phyloP scores from a whole-genome alignment of 441 rosid species.

The Theobroma grandiflorum region DNA sequence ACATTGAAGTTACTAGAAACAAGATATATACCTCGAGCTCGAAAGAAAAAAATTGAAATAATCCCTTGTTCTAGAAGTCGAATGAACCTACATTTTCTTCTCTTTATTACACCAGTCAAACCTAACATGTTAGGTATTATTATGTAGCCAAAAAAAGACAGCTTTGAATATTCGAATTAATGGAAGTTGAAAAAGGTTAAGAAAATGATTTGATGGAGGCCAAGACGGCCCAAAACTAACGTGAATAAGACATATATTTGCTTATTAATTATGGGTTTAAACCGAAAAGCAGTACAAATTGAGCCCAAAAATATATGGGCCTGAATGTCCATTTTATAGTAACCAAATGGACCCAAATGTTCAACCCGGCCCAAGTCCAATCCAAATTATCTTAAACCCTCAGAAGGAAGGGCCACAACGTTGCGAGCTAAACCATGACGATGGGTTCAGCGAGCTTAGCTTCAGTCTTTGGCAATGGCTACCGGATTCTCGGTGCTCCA shows the following conservation, averaged over 20 bases:
- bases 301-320: background rate
- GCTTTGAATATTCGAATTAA: background rate
- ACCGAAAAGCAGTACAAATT: background rate
- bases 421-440: background rate
- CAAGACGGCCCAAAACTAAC: background rate
- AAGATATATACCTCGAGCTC: too few relatives aligned
- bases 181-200: background rate
- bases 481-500: constrained; percentile 53
- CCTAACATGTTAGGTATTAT: background rate
- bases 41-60: too few relatives aligned
- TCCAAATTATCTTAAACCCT: background rate
- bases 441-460: constrained; percentile 53
- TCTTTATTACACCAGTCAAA: background rate
- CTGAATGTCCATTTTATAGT: background rate
- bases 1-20: too few relatives aligned
- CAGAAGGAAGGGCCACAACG: background rate
- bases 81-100: too few relatives aligned
- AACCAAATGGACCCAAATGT: background rate
- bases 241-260: background rate
- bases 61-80: too few relatives aligned
- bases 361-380: background rate
- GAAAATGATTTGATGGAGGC: background rate
- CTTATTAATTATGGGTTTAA: background rate
- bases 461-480: constrained; percentile 53
- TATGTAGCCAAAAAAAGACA: background rate